Evolutionary conservation across 208 protist genomes (phyloP).

Genomic region (Leishmania tarentolae): DNA sequence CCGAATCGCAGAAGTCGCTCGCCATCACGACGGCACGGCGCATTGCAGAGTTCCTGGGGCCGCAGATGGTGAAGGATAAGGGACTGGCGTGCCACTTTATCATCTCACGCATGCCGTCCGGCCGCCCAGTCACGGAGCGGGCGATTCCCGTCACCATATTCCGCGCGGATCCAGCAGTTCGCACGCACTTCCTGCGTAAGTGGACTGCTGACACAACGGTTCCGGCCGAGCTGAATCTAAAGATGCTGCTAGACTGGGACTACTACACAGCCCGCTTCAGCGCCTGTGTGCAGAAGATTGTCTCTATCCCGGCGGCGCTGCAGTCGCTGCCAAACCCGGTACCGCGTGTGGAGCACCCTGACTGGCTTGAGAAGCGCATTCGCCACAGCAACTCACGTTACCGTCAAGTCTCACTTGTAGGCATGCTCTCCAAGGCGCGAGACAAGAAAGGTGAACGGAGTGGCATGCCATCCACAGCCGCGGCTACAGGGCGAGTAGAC

Average conservation of each 20-base stretch:
- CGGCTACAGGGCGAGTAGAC: neutral
- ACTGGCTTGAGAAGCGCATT: conserved; percentile 97
- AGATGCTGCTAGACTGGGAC: conserved; percentile 98
- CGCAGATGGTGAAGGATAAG: conserved; percentile 98
- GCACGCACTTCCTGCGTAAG: conserved; percentile 94
- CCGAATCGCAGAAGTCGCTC: conserved; percentile 97
- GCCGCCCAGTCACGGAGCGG: conserved; percentile 97
- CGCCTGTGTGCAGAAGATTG: conserved; percentile 98
- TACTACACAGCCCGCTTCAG: conserved; percentile 99
- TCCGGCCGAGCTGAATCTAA: conserved; percentile 72
- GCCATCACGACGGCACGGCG: conserved; percentile 97
- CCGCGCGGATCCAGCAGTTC: conserved; percentile 83
- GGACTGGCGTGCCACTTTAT: conserved; percentile 98
- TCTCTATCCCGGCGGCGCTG: conserved; percentile 99
- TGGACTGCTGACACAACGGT: conserved; percentile 92
- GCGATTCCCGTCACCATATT: conserved; percentile 99
- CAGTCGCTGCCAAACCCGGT: conserved; percentile 98
- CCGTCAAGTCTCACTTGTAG: conserved; percentile 63
- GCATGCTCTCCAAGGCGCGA: conserved; percentile 51
- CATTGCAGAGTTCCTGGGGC: conserved; percentile 98
- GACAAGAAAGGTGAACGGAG: neutral
- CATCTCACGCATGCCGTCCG: conserved; percentile 96
- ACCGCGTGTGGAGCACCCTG: conserved; percentile 96
- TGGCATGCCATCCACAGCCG: neutral
- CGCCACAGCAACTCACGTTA: conserved; percentile 81